Conservation (phyloP, 441 rosid species). For the Gossypium schwendimanii region DNA sequence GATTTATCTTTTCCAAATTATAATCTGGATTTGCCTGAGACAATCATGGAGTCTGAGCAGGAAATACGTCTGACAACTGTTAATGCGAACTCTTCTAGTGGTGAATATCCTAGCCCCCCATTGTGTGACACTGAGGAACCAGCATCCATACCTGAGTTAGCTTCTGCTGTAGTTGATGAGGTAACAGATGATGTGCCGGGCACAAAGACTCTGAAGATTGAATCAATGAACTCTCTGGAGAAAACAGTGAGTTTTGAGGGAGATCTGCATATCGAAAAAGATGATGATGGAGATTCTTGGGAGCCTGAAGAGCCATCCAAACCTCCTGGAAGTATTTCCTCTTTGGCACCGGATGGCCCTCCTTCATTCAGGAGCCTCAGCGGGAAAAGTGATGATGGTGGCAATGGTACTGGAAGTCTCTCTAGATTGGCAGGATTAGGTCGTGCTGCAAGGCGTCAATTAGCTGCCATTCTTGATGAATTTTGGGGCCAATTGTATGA, state of each 20-base stretch:
- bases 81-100: constrained; percentile 33
- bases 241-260: constrained; percentile 47
- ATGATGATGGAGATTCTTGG: constrained; percentile 55
- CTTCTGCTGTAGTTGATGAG: constrained; percentile 28
- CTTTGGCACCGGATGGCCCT: constrained; percentile 61
- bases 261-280: constrained; percentile 37
- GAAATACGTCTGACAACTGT: constrained; percentile 33
- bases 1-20: constrained; percentile 35
- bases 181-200: constrained; percentile 27
- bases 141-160: constrained; percentile 16
- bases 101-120: constrained; percentile 13
- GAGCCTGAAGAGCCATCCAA: constrained; percentile 57
- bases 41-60: constrained; percentile 45
- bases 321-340: constrained; percentile 38
- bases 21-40: constrained; percentile 29
- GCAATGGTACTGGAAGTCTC: constrained; percentile 82
- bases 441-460: constrained; percentile 90
- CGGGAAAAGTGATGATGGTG: constrained; percentile 75
- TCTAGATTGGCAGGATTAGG: constrained; percentile 90
- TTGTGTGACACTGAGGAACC: constrained; percentile 26
- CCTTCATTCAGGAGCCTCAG: constrained; percentile 76
- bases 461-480: constrained; percentile 69
- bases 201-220: constrained; percentile 31
- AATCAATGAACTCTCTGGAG: constrained; percentile 38
- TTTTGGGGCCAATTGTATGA: constrained; percentile 94